Percentiles rank a stretch among this genome's conserved stretches.
Conservation (phyloP, 495 filamentous ascomycete species). For the Massariosphaeria phaeospora region DNA sequence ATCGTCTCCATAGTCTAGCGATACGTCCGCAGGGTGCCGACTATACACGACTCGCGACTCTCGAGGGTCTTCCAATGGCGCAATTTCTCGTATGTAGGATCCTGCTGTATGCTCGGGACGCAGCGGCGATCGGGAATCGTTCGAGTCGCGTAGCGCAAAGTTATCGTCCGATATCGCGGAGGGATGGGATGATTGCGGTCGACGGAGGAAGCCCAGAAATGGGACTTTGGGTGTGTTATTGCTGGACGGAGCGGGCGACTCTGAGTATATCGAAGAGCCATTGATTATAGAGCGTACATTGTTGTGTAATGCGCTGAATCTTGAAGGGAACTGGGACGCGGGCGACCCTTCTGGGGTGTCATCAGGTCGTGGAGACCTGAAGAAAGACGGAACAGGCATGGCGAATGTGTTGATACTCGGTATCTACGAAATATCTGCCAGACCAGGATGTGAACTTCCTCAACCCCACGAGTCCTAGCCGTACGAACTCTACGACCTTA, state of each 20-base stretch:
- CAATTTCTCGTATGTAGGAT: constrained; percentile 27
- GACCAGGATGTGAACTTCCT: no score
- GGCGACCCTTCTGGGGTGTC: constrained; percentile 13
- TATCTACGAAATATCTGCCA: no score
- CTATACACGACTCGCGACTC: constrained; percentile 7
- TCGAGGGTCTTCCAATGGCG: constrained; percentile 4
- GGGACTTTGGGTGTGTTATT: constrained; percentile 29
- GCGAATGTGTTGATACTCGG: no score
- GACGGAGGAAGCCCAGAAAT: constrained; percentile 29
- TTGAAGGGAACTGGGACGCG: constrained; percentile 12
- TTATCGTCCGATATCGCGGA: constrained; percentile 10
- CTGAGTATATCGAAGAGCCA: constrained; percentile 32
- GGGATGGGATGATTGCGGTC: constrained; percentile 19
- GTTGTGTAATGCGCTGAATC: constrained; percentile 22
- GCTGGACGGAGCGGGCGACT: constrained; percentile 21
- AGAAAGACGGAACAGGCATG: constrained; percentile 7
- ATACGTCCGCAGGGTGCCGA: constrained; percentile 22
- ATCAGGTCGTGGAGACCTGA: constrained; percentile 18
- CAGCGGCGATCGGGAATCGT: constrained; percentile 25
- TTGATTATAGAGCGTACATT: constrained; percentile 32
- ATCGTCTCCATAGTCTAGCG: constrained; percentile 13
- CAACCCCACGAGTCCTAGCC: no score
- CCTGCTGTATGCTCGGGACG: constrained; percentile 29
- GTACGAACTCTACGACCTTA: constrained; percentile 22
- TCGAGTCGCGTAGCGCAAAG: constrained; percentile 21